phyloP scores from a whole-genome alignment of 2,329 filamentous ascomycete species.

The Phialemoniopsis sp. region DNA sequence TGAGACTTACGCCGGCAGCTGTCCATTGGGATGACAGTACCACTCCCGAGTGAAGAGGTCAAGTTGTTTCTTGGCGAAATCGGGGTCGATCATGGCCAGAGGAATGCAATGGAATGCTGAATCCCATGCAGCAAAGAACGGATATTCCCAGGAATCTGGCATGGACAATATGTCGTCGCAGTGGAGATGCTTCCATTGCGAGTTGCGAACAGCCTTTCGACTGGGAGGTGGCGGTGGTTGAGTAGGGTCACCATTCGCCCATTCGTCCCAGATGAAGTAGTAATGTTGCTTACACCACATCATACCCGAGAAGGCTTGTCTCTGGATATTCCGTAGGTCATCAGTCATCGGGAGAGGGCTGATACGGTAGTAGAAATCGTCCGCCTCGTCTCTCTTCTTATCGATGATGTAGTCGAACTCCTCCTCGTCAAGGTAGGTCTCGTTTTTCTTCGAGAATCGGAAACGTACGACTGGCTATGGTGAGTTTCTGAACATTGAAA shows the following conservation, averaged over 20 bases:
- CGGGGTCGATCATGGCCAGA: constrained; percentile 93
- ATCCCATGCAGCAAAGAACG: constrained; percentile 97
- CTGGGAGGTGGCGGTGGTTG: constrained; percentile 81
- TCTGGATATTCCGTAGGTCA: constrained; percentile 89
- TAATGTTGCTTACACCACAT: constrained; percentile 99
- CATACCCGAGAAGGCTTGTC: constrained; percentile 93
- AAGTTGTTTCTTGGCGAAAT: constrained; percentile 97
- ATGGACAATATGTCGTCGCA: constrained; percentile 94
- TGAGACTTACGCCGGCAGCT: constrained; percentile 73
- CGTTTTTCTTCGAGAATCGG: constrained; percentile 71
- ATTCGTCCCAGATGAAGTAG: constrained; percentile 95
- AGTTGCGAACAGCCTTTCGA: constrained; percentile 78
- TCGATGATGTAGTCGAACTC: constrained; percentile 89
- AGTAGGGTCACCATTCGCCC: constrained; percentile 88
- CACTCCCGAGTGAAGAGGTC: constrained; percentile 95
- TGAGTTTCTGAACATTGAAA: background rate
- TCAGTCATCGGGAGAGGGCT: constrained; percentile 92
- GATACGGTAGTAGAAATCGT: constrained; percentile 92
- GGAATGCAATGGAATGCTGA: constrained; percentile 96
- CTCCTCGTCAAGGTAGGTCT: constrained; percentile 85
- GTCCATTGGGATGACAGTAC: constrained; percentile 98
- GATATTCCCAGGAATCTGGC: constrained; percentile 98
- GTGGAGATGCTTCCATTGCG: constrained; percentile 91
- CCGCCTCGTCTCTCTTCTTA: constrained; percentile 79
- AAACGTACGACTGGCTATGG: constrained; percentile 74